Percentiles rank a stretch among this genome's conserved stretches.
Evolutionary conservation across 225 moss, liverwort and hornwort species (phyloP).

Genomic region (Straminergon stramineum): DNA sequence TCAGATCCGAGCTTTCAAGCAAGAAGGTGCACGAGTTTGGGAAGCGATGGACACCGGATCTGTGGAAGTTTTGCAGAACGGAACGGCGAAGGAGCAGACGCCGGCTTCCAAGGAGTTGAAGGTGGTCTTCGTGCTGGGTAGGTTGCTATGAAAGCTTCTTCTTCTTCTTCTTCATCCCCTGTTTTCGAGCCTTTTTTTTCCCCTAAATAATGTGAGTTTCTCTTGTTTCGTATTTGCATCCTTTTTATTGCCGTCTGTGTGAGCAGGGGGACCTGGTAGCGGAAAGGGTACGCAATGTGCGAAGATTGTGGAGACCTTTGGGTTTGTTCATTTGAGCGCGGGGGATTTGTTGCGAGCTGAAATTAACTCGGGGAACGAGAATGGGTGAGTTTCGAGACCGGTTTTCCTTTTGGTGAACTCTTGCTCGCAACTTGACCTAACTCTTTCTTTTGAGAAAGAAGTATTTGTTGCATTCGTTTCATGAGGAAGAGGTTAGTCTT

Average conservation of each 20-base stretch:
- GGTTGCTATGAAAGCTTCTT: neutral
- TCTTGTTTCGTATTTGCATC: neutral
- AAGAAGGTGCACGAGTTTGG: neutral
- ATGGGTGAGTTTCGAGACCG: slow-evolving; percentile 38
- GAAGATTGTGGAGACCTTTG: slow-evolving; percentile 76
- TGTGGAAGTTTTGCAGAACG: slow-evolving; percentile 4
- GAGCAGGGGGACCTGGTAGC: slow-evolving; percentile 89
- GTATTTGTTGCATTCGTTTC: neutral
- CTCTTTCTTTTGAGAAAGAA: neutral
- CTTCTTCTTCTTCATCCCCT: neutral
- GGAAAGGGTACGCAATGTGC: slow-evolving; percentile 93
- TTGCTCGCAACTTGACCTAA: neutral
- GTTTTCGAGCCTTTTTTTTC: neutral
- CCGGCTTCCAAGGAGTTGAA: slow-evolving; percentile 16
- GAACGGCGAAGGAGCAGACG: neutral
- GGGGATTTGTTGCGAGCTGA: slow-evolving; percentile 91
- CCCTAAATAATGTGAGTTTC: neutral
- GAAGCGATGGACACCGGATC: neutral
- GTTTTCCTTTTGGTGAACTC: neutral
- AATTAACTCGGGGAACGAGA: slow-evolving; percentile 78
- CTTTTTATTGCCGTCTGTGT: neutral
- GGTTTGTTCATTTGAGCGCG: slow-evolving; percentile 82
- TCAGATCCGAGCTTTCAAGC: neutral
- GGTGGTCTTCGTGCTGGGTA: slow-evolving; percentile 45
- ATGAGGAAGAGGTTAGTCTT: neutral